Evolutionary conservation across 768 basidiomycete genomes (phyloP).

Genomic region (Sistotremastrum niveocremeum): DNA sequence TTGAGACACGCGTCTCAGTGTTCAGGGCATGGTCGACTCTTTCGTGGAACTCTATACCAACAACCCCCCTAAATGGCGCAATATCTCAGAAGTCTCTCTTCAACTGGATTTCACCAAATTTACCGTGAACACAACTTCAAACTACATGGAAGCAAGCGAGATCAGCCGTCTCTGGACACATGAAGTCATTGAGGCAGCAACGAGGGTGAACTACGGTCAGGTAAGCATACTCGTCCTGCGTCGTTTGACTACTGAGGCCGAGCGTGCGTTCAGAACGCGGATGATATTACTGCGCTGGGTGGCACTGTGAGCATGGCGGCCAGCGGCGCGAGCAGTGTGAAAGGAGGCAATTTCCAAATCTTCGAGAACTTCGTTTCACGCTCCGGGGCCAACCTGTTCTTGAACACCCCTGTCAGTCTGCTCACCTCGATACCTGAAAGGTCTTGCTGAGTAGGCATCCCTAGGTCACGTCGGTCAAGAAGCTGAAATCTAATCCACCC

Average conservation of each 20-base stretch:
- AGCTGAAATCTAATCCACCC: slow-evolving; percentile 26
- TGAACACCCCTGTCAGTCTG: slow-evolving; percentile 50
- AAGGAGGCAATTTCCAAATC: slow-evolving; percentile 73
- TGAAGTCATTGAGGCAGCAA: slow-evolving; percentile 71
- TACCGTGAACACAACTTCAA: slow-evolving; percentile 35
- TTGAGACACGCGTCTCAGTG: slow-evolving; percentile 24
- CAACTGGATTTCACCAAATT: slow-evolving; percentile 18
- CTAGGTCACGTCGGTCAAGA: slow-evolving; percentile 29
- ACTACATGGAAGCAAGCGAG: slow-evolving; percentile 41
- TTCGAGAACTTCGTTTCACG: slow-evolving; percentile 69
- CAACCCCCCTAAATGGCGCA: slow-evolving; percentile 46
- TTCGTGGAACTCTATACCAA: slow-evolving; percentile 44
- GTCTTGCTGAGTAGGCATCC: not conserved
- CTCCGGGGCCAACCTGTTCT: slow-evolving; percentile 53
- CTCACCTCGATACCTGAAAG: not conserved
- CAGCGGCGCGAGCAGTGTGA: slow-evolving; percentile 45
- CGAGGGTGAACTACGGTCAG: slow-evolving; percentile 78
- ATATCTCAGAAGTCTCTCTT: slow-evolving; percentile 42
- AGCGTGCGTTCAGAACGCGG: slow-evolving; percentile 35
- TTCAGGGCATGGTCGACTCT: slow-evolving; percentile 35
- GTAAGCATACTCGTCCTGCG: slow-evolving; percentile 16
- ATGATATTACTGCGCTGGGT: slow-evolving; percentile 64
- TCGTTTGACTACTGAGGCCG: not conserved
- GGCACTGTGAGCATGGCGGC: slow-evolving; percentile 64
- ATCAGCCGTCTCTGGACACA: slow-evolving; percentile 44